Evolutionary conservation across 208 protist genomes (phyloP).

Genomic region (Wallacemonas sp.): DNA sequence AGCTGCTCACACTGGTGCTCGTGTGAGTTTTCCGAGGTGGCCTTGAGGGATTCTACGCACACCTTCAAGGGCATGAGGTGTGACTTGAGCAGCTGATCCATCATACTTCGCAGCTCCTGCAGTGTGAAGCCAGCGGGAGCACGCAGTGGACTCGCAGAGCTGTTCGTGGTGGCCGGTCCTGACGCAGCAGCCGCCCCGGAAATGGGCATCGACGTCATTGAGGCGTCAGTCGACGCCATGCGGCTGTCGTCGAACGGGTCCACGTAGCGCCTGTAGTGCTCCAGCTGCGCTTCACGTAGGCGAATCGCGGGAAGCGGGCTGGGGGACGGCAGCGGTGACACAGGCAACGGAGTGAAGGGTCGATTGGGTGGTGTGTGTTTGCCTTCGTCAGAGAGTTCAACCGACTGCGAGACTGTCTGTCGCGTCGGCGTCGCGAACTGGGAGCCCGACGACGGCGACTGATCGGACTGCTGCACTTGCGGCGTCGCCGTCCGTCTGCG

Average conservation of each 20-base stretch:
- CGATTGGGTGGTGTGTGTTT: conserved; percentile 6
- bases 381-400: background rate
- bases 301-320: conserved; percentile 8
- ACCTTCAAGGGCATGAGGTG: conserved; percentile 25
- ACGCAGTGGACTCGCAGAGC: background rate
- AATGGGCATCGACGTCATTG: background rate
- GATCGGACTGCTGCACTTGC: too few relatives aligned
- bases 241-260: conserved; percentile 14
- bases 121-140: background rate
- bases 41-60: conserved; percentile 27
- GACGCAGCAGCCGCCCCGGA: background rate
- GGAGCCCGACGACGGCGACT: background rate
- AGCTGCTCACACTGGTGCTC: background rate
- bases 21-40: conserved; percentile 16
- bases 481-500: too few relatives aligned
- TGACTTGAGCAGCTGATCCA: conserved; percentile 20
- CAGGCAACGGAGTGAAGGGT: background rate
- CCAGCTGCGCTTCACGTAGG: conserved; percentile 7
- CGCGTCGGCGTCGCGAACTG: conserved; percentile 1
- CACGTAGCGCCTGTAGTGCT: conserved; percentile 13
- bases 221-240: background rate
- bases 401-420: background rate
- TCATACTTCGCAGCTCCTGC: conserved; percentile 9
- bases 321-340: conserved; percentile 9
- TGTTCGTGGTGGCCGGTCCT: background rate